Evolutionary conservation across 805 yeast species (phyloP).

Genomic region (Candida cerambycidarum): DNA sequence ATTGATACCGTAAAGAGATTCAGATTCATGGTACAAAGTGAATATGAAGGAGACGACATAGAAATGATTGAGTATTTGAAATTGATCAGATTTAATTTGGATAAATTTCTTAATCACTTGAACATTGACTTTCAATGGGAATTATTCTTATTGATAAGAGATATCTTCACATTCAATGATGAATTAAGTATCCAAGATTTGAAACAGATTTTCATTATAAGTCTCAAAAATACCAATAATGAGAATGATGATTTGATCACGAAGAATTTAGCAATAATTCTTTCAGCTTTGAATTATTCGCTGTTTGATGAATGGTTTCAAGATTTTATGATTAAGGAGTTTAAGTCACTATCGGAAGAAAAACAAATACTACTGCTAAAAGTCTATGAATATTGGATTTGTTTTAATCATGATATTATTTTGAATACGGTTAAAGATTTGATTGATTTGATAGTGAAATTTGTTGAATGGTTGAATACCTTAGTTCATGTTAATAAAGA

Average conservation of each 20-base stretch:
- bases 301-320: conserved; percentile 8
- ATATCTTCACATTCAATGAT: conserved; percentile 16
- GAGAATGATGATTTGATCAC: not conserved
- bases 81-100: conserved; percentile 6
- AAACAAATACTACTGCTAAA: not conserved
- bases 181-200: conserved; percentile 3
- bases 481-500: not conserved
- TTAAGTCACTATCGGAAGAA: not conserved
- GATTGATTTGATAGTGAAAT: not conserved
- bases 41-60: conserved; percentile 14
- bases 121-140: not conserved
- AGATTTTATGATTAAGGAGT: not conserved
- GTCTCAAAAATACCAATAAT: not conserved
- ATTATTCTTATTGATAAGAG: conserved; percentile 11
- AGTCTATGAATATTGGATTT: conserved; percentile 10
- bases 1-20: conserved; percentile 10
- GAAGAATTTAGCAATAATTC: conserved; percentile 7
- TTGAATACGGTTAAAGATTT: conserved; percentile 2
- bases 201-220: conserved; percentile 1
- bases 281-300: conserved; percentile 6
- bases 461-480: not conserved
- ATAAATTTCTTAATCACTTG: not conserved
- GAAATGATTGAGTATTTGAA: conserved; percentile 10
- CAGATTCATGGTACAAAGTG: conserved; percentile 16
- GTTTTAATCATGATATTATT: conserved; percentile 9